phyloP scores from a whole-genome alignment of 805 yeast genomes.

The Kluyveromyces wickerhamii region DNA sequence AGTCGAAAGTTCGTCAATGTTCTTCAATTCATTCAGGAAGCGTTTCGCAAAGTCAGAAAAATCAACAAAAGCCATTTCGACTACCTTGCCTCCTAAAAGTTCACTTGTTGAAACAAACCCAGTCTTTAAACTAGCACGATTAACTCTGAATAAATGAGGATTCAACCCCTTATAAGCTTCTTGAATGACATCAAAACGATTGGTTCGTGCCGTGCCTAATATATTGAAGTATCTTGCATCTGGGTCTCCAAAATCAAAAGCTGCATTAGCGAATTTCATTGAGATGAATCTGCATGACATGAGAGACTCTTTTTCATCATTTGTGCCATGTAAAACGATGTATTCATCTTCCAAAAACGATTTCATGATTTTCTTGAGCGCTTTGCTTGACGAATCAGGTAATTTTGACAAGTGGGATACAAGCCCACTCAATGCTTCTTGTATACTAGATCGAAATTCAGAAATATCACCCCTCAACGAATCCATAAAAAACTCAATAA shows the following conservation, averaged over 20 bases:
- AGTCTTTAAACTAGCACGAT: slow-evolving; percentile 37
- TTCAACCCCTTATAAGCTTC: slow-evolving; percentile 75
- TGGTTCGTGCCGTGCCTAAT: slow-evolving; percentile 48
- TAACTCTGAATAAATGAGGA: slow-evolving; percentile 69
- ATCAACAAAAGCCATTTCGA: slow-evolving; percentile 43
- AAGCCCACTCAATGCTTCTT: slow-evolving; percentile 58
- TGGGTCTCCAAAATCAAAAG: slow-evolving; percentile 59
- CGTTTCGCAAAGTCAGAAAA: slow-evolving; percentile 36
- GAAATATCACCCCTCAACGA: slow-evolving; percentile 56
- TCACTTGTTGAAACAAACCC: slow-evolving; percentile 39
- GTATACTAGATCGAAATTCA: slow-evolving; percentile 60
- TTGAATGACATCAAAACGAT: slow-evolving; percentile 66
- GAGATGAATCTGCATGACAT: slow-evolving; percentile 56
- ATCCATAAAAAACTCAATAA: slow-evolving; percentile 59
- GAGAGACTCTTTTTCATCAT: slow-evolving; percentile 26
- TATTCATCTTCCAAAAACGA: slow-evolving; percentile 32
- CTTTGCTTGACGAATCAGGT: slow-evolving; percentile 31
- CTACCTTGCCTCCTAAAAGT: slow-evolving; percentile 33
- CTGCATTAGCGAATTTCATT: slow-evolving; percentile 53
- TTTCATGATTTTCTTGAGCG: slow-evolving; percentile 35
- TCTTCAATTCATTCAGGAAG: slow-evolving; percentile 25
- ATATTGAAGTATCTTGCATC: slow-evolving; percentile 62
- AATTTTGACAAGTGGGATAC: slow-evolving; percentile 40
- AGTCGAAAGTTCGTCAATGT: slow-evolving; percentile 19
- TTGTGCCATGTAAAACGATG: slow-evolving; percentile 13